A percentile compares a stretch with the other conserved stretches of the same genome.
These are phyloP conservation scores for Corymbia citriodora DNA, from an alignment of 441 rosid genomes.

Conservation along the genomic window DNA sequence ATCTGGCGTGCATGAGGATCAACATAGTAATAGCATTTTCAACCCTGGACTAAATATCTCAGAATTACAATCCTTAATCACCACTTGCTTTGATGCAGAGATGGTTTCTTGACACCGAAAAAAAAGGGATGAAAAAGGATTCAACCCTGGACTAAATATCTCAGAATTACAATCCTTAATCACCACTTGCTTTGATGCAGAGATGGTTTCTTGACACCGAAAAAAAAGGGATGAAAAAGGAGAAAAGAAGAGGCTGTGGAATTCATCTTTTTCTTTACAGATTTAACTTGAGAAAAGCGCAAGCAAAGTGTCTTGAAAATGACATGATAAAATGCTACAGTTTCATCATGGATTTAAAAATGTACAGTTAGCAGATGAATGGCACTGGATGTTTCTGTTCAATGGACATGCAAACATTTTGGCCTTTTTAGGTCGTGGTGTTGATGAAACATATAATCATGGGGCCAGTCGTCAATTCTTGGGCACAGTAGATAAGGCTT, in stretches of 20 bases:
- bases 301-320: background rate
- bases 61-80: background rate
- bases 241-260: background rate
- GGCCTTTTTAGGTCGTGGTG: background rate
- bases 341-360: background rate
- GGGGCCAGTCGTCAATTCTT: background rate
- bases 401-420: background rate
- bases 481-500: background rate
- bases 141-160: background rate
- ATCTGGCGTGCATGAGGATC: background rate
- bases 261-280: background rate
- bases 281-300: background rate
- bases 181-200: background rate
- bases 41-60: background rate
- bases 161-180: background rate
- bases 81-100: background rate
- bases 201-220: background rate
- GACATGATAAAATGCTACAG: background rate
- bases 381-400: background rate
- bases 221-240: background rate
- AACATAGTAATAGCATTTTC: background rate
- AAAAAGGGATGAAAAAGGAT: background rate
- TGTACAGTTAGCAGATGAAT: background rate
- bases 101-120: background rate
- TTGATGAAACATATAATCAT: background rate